Evolutionary conservation across 2,329 filamentous ascomycete species (phyloP).

Genomic region (Penicillium sp.): DNA sequence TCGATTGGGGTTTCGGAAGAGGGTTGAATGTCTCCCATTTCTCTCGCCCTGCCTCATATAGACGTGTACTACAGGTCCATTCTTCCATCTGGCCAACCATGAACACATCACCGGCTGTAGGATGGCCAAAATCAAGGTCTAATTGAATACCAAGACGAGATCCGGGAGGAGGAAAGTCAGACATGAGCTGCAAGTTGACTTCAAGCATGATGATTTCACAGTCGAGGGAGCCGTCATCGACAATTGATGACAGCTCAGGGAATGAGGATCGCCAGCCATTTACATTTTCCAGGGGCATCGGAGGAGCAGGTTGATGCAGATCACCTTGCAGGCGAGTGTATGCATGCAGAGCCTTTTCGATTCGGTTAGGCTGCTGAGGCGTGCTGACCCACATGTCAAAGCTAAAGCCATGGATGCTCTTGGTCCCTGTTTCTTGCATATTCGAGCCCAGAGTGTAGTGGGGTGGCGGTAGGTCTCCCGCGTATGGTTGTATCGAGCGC

Average conservation of each 20-base stretch:
- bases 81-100: slow-evolving; percentile 39
- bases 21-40: slow-evolving; percentile 34
- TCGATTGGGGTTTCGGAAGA: slow-evolving; percentile 35
- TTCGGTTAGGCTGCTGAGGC: slow-evolving; percentile 35
- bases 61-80: slow-evolving; percentile 46
- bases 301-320: slow-evolving; percentile 36
- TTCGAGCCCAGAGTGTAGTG: slow-evolving; percentile 36
- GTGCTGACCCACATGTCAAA: slow-evolving; percentile 51
- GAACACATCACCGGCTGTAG: slow-evolving; percentile 32
- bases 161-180: slow-evolving; percentile 42
- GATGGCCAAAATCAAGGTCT: slow-evolving; percentile 43
- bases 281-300: slow-evolving; percentile 42
- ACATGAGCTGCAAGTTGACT: slow-evolving; percentile 45
- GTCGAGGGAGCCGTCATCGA: slow-evolving; percentile 37
- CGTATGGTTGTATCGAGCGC: slow-evolving; percentile 34
- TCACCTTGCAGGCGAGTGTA: slow-evolving; percentile 47
- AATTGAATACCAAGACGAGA: slow-evolving; percentile 46
- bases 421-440: slow-evolving; percentile 30
- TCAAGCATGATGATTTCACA: slow-evolving; percentile 49
- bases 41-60: slow-evolving; percentile 41
- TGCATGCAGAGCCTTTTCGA: slow-evolving; percentile 44
- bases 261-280: slow-evolving; percentile 43
- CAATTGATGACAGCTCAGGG: slow-evolving; percentile 39
- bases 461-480: slow-evolving; percentile 35
- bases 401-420: slow-evolving; percentile 37